phyloP scores from a whole-genome alignment of 73 alveolate species.

The Breviolum minutum region DNA sequence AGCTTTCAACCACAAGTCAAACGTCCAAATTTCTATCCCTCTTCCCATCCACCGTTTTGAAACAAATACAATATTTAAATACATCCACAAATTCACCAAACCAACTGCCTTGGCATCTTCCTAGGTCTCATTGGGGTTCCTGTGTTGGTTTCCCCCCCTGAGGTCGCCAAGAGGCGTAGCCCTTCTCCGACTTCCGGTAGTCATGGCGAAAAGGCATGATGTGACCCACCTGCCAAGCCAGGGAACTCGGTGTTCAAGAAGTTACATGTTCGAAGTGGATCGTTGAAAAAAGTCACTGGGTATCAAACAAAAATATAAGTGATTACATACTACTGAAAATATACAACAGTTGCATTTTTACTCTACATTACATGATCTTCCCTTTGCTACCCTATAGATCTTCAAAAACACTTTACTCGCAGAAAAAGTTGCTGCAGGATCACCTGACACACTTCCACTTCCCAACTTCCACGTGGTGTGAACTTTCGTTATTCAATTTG shows the following conservation, averaged over 20 bases:
- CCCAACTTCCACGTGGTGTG: no score
- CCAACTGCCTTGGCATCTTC: background rate
- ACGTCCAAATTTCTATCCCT: no score
- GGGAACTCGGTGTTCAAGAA: background rate
- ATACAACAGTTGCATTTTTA: background rate
- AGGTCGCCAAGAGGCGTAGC: constrained; percentile 13
- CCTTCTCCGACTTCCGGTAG: constrained; percentile 87
- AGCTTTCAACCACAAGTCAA: no score
- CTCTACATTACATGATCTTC: background rate
- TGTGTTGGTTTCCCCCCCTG: background rate
- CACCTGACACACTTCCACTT: no score
- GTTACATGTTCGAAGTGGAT: background rate
- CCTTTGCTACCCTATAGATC: background rate
- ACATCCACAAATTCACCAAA: background rate
- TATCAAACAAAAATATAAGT: background rate
- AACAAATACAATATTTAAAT: no score
- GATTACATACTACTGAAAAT: background rate
- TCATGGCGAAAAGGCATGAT: constrained; percentile 78
- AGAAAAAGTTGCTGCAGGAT: no score
- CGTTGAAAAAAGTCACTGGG: background rate
- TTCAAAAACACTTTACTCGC: no score
- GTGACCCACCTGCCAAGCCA: constrained; percentile 47
- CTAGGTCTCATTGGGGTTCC: background rate
- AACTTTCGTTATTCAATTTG: no score
- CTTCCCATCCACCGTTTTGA: no score